phyloP scores from a whole-genome alignment of 495 filamentous ascomycete genomes.

The Cercophora scortea region DNA sequence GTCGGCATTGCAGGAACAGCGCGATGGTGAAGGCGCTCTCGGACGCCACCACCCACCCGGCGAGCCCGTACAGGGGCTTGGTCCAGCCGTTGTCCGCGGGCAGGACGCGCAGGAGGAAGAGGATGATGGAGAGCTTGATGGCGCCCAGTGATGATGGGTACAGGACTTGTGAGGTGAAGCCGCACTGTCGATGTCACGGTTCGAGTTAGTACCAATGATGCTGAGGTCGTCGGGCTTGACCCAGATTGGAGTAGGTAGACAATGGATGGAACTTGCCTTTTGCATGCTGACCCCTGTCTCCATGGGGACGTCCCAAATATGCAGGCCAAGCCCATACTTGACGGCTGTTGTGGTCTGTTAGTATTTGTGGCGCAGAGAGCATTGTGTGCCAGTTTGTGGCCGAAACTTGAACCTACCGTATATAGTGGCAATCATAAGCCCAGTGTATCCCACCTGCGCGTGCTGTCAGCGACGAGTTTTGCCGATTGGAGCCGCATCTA shows the following conservation, averaged over 20 bases:
- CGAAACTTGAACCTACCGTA: neutral
- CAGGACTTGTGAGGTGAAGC: constrained; percentile 2
- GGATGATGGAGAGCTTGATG: constrained; percentile 1
- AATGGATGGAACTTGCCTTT: neutral
- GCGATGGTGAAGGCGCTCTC: constrained; percentile 5
- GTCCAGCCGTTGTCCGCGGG: neutral
- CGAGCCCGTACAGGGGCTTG: neutral
- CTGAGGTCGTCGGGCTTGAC: too few species aligned
- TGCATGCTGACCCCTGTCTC: constrained; percentile 3
- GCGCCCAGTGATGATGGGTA: neutral
- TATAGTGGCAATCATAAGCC: neutral
- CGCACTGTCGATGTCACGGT: neutral
- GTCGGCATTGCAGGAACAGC: constrained; percentile 3
- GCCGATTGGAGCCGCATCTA: too few species aligned
- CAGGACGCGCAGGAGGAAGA: neutral
- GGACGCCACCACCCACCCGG: neutral
- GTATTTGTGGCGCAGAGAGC: too few species aligned
- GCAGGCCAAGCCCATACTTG: constrained; percentile 1
- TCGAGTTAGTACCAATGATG: too few species aligned
- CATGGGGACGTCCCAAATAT: neutral
- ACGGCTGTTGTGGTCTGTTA: neutral
- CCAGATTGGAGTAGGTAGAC: too few species aligned
- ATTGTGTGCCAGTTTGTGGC: too few species aligned
- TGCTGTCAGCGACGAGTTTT: too few species aligned
- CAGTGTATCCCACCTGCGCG: neutral